Base-by-base conservation (phyloP, 805 yeast genomes). In the Hanseniaspora guilliermondii region DNA sequence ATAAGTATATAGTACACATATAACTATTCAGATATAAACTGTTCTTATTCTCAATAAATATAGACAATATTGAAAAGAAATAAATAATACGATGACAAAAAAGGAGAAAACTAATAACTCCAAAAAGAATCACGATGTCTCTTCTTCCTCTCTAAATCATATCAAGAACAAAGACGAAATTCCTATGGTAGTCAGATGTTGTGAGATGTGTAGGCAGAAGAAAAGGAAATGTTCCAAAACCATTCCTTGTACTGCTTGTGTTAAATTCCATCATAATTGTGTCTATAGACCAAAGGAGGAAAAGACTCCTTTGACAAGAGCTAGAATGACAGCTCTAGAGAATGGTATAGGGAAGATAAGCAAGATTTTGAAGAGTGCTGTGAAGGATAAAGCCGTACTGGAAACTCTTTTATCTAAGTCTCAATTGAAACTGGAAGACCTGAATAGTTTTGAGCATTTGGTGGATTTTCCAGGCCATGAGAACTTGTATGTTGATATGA, bases 211-310 rank as follows among this genome's bases (percentile, higher is more conserved):
- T 64, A 76, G 95, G 37, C 77, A 80, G 60, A 73, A 93, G 54
- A 87, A 87, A 67, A 73, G 86, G 57, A 82, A 81, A 63, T 87
- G 96, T 64, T 80, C 94, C 32, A 87, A 85, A 62, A 86, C 82
- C 57, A 73, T 68, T 27, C 96, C 95, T 2, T 87, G 95, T 63
- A 70, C 81, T 45, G 85, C 85, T 62, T 87, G 96, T 69, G 65
- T 73, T 7, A 78, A 76, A 53, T 87, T 85, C 63, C 72, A 74
- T 22, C 82, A 94, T 85, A 76, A 76, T 33, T 87, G 96, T 66
- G 68, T 77, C 1, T 87, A 87, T 63, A 82, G 89, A 22, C 95
- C 96, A 16, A 73, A 85, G 57, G 76, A 82, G 1, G 82, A 83
- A 35, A 72, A 95, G 53, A 80, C 91, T 4, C 95, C 95, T 0